Evolutionary conservation across 1,284 basidiomycete genomes (phyloP).

Genomic region (Moesziomyces sp.): DNA sequence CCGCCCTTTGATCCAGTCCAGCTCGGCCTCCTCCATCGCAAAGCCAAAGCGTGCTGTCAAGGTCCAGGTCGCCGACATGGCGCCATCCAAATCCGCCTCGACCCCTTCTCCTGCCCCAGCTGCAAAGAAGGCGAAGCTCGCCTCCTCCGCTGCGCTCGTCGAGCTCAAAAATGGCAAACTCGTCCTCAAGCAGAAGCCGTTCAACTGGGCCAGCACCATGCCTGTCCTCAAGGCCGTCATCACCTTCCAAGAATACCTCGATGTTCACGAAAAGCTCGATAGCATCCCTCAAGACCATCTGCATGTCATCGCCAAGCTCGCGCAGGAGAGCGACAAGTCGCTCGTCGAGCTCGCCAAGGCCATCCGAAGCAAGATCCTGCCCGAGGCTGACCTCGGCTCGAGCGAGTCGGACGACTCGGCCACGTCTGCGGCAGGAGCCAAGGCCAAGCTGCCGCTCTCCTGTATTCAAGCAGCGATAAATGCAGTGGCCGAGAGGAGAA

Average conservation of each 20-base stretch:
- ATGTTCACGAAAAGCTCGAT: slow-evolving; percentile 66
- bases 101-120: slow-evolving; percentile 19
- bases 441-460: slow-evolving; percentile 38
- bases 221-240: slow-evolving; percentile 74
- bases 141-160: slow-evolving; percentile 49
- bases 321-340: slow-evolving; percentile 70
- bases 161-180: slow-evolving; percentile 75
- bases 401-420: slow-evolving; percentile 30
- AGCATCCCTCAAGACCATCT: slow-evolving; percentile 76
- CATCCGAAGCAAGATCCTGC: slow-evolving; percentile 48
- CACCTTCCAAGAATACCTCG: slow-evolving; percentile 51
- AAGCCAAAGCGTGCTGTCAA: slow-evolving; percentile 5
- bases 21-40: neutral
- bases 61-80: neutral
- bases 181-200: slow-evolving; percentile 79
- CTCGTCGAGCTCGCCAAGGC: slow-evolving; percentile 49
- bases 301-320: slow-evolving; percentile 80
- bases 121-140: slow-evolving; percentile 41
- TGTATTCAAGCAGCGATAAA: slow-evolving; percentile 47
- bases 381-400: slow-evolving; percentile 48
- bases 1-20: slow-evolving; percentile 14
- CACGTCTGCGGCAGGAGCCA: slow-evolving; percentile 3
- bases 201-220: slow-evolving; percentile 79
- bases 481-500: slow-evolving; percentile 51
- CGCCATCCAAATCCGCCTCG: slow-evolving; percentile 1